Percentiles rank a stretch among this genome's conserved stretches.
These are phyloP conservation scores for Aureobasidium sp. DNA, from an alignment of 2,329 filamentous ascomycete genomes.

Conservation along the genomic window DNA sequence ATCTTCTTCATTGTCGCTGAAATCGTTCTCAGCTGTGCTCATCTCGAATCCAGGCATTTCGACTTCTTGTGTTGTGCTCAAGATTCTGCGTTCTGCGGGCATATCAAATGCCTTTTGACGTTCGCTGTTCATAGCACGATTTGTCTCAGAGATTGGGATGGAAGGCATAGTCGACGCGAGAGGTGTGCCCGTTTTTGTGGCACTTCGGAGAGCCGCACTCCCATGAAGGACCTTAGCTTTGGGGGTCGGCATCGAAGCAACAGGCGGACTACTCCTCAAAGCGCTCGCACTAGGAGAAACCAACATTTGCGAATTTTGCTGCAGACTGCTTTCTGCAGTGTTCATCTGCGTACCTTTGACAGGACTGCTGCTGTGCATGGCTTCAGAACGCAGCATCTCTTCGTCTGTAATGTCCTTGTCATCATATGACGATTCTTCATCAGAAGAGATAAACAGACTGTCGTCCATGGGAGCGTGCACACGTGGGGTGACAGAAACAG, in stretches of 20 bases:
- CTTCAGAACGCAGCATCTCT: not conserved
- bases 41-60: not conserved
- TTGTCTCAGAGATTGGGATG: not conserved
- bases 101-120: not conserved
- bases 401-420: constrained; percentile 10
- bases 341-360: not conserved
- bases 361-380: constrained; percentile 9
- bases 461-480: not conserved
- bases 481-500: not conserved
- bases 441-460: constrained; percentile 8
- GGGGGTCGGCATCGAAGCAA: not conserved
- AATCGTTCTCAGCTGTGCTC: not conserved
- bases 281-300: not conserved
- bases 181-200: not conserved
- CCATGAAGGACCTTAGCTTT: not conserved
- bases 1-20: not conserved
- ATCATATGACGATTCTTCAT: constrained; percentile 12
- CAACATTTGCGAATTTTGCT: not conserved
- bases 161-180: not conserved
- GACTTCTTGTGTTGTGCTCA: not conserved
- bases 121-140: not conserved
- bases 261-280: constrained; percentile 3
- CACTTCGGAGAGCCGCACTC: not conserved
- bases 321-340: not conserved
- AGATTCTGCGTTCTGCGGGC: not conserved